Evolutionary conservation across 1,139 yeast genomes (phyloP), one percentile per base, ranked within the genome.

Genomic region (Spathaspora jeffriesii): DNA sequence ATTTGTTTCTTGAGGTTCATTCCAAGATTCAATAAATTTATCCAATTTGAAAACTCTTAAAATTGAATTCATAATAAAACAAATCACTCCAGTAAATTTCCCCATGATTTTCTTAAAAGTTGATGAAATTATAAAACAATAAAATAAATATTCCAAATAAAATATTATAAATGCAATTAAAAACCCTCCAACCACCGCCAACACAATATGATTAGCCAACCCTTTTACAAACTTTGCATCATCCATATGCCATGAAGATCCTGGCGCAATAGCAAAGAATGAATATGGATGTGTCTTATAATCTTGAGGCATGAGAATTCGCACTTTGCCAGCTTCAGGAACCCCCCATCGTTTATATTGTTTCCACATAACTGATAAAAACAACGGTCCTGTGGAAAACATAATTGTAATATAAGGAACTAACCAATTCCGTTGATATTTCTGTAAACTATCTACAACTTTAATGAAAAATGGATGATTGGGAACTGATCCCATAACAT

Each of bases 381-480:
- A 90, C 50, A 91, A 70, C 0, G 98, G 97, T 4, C 98, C 98
- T 1, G 98, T 92, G 14, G 96, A 84, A 61, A 82, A 88, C 97
- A 91, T 91, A 64, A 91, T 90, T 36, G 97, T 91, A 51, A 91
- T 73, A 67, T 91, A 91, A 14, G 97, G 96, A 22, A 89, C 82
- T 41, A 84, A 65, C 89, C 93, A 88, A 63, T 86, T 85, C 50
- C 77, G 73, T 58, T 86, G 78, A 65, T 87, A 90, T 45, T 67
- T 73, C 53, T 82, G 67, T 52, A 91, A 73, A 47, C 78, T 79
- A 53, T 84, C 84, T 54, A 90, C 78, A 15, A 79, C 88, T 62
- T 85, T 85, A 45, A 76, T 64, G 71, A 89, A 90, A 68, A 90
- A 89, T 2, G 97, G 96, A 67, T 91, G 98, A 46, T 77, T 73